Percentiles rank a stretch among this genome's conserved stretches.
Evolutionary conservation across 805 yeast species (phyloP).

Genomic region (Kluyveromyces dobzhanskii): DNA sequence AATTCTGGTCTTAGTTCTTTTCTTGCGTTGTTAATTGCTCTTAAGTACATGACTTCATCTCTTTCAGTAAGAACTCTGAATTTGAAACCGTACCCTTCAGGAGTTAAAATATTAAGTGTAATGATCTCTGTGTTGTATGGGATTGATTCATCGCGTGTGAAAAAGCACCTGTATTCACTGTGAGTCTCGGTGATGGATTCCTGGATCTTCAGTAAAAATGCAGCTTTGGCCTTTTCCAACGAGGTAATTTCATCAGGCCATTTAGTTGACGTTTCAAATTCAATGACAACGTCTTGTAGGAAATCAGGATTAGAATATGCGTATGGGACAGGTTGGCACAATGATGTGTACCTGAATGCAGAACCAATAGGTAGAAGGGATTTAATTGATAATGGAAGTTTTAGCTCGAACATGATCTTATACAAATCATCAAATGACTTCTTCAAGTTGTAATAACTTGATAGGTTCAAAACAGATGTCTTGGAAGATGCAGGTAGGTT

Average conservation of each 20-base stretch:
- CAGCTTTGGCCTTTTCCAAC: conserved; percentile 82
- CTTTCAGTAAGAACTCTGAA: conserved; percentile 73
- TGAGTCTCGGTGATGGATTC: conserved; percentile 36
- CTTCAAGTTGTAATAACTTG: conserved; percentile 36
- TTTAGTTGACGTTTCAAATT: conserved; percentile 79
- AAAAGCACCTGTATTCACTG: conserved; percentile 46
- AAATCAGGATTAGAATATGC: conserved; percentile 68
- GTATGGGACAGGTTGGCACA: conserved; percentile 75
- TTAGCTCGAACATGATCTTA: conserved; percentile 42
- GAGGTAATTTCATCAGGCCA: conserved; percentile 95
- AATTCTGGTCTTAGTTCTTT: conserved; percentile 51
- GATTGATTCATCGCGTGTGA: conserved; percentile 59
- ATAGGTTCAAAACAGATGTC: conserved; percentile 39
- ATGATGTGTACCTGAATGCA: conserved; percentile 65
- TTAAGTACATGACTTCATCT: conserved; percentile 64
- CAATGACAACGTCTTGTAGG: conserved; percentile 71
- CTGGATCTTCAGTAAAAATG: conserved; percentile 69
- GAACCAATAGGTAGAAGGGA: conserved; percentile 69
- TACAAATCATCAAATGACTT: conserved; percentile 52
- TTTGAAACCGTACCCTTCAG: conserved; percentile 84
- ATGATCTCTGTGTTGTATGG: conserved; percentile 57
- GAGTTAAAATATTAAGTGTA: conserved; percentile 59
- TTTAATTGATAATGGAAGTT: conserved; percentile 64
- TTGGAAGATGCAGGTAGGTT: conserved; percentile 48
- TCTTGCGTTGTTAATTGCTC: conserved; percentile 60